A percentile compares a stretch with the other conserved stretches of the same genome.
These are phyloP conservation scores for Xylariaceae sp. DNA, from an alignment of 2,329 filamentous ascomycete species.

Conservation along the genomic window DNA sequence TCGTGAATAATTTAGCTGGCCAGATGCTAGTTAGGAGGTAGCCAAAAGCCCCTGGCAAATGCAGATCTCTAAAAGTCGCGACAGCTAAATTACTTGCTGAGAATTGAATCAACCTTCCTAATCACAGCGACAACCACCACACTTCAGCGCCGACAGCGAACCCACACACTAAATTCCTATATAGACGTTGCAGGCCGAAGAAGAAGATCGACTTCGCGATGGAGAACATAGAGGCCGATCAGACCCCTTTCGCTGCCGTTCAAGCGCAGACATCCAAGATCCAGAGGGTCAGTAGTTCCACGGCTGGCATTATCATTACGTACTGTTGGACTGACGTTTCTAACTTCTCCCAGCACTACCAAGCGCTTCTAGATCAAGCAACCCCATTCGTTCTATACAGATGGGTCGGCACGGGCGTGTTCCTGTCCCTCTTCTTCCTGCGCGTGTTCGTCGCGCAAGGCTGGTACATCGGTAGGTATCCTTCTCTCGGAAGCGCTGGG, in stretches of 20 bases:
- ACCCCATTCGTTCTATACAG: slow-evolving; percentile 88
- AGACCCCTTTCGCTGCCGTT: slow-evolving; percentile 90
- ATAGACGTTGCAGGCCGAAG: not conserved
- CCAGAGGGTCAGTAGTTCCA: slow-evolving; percentile 61
- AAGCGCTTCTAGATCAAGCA: slow-evolving; percentile 90
- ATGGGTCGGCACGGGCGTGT: slow-evolving; percentile 81
- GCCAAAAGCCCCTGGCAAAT: slow-evolving; percentile 13
- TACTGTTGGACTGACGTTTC: not conserved
- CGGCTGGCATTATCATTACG: not conserved
- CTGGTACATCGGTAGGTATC: slow-evolving; percentile 88
- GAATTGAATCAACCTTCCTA: not conserved
- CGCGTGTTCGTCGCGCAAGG: slow-evolving; percentile 91
- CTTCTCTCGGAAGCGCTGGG: not conserved
- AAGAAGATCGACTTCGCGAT: slow-evolving; percentile 49
- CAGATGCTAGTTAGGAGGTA: too few species aligned
- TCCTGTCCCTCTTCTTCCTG: slow-evolving; percentile 80
- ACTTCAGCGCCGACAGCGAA: not conserved
- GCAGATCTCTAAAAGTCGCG: slow-evolving; percentile 27
- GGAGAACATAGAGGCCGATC: slow-evolving; percentile 85
- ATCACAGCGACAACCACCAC: not conserved
- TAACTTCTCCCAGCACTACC: slow-evolving; percentile 70
- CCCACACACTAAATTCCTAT: not conserved
- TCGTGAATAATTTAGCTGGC: slow-evolving; percentile 21
- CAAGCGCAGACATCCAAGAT: slow-evolving; percentile 79
- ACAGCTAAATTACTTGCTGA: slow-evolving; percentile 21